phyloP scores from a whole-genome alignment of 371 early-diverging fungal species.

The Circinella umbellata region DNA sequence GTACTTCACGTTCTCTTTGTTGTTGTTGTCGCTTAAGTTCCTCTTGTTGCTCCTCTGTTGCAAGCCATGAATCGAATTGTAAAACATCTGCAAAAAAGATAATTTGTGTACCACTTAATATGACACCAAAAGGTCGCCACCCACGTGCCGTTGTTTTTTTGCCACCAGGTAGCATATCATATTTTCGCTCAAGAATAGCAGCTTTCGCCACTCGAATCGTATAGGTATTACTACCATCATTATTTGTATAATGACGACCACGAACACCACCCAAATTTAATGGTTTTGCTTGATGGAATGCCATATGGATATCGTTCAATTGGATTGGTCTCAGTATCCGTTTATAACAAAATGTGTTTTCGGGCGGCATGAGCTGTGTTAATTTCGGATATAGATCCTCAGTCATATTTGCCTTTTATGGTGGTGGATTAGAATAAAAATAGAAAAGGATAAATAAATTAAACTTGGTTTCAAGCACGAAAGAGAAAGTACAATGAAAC shows the following conservation, averaged over 20 bases:
- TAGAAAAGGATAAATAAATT: not conserved
- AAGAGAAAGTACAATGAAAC: too few species aligned
- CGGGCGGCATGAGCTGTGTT: conserved; percentile 47
- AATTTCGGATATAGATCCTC: conserved; percentile 40
- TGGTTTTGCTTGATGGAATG: conserved; percentile 43
- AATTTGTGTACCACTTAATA: conserved; percentile 78
- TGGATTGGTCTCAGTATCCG: conserved; percentile 25
- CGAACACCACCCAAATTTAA: conserved; percentile 50
- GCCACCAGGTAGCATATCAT: conserved; percentile 70
- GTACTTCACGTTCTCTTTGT: not conserved
- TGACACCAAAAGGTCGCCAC: conserved; percentile 79
- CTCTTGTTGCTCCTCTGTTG: conserved; percentile 27
- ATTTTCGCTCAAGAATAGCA: conserved; percentile 73
- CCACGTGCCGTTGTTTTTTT: conserved; percentile 70
- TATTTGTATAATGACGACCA: conserved; percentile 12
- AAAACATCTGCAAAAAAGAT: conserved; percentile 69
- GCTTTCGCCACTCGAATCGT: conserved; percentile 73
- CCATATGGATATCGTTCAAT: conserved; percentile 39
- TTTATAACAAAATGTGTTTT: conserved; percentile 43
- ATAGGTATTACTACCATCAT: conserved; percentile 27
- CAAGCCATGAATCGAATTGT: conserved; percentile 49
- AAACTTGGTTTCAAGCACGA: too few species aligned
- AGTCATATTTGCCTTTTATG: conserved; percentile 18
- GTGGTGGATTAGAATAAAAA: not conserved
- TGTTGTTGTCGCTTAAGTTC: conserved; percentile 3